Evolutionary conservation across 1,284 basidiomycete genomes (phyloP), one percentile per base, ranked within the genome.

Genomic region (Ceratobasidium sp.): DNA sequence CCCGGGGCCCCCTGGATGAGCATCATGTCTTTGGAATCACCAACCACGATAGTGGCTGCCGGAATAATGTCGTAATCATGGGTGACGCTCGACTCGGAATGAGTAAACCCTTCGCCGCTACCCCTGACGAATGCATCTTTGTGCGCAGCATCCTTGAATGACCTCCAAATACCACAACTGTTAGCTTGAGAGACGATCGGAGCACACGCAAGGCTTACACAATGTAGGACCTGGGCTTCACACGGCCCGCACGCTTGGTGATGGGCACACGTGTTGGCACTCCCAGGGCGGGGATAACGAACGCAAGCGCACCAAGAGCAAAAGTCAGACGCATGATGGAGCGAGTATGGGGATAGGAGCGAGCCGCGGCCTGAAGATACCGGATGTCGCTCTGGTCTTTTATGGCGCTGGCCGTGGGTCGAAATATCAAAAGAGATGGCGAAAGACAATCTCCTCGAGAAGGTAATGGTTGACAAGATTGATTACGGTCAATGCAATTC

Each of bases 161-260:
- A 9, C 16, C 46, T 48, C 5, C 18, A 48, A 6, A 18, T 14
- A 39, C 6, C 14, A 14, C 6, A 39, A 14, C 36, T 6, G 36
- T 39, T 14, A 39, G 14, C 36, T 6, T 6, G 36, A 39, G 36
- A 39, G 6, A 6, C 36, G 36, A 39, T 14, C 36, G 6, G 8
- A 6, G 14, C 36, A 14, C 8, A 39, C 6, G 14, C 36, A 14
- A 14, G 14, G 36, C 23, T 2, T 53, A 53, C 50, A 53, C 23
- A 39, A 71, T 71, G 57, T 71, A 71, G 0, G 53, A 59, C 26
- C 61, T 55, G 12, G 45, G 28, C 30, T 59, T 58, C 21, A 36
- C 58, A 1, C 34, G 55, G n/a, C 69, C 69, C 5, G 53, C 43
- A 18, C 18, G n/a, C n/a, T 46, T 58, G 23, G 30, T 53, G 26